Evolutionary conservation across 2,329 filamentous ascomycete genomes (phyloP).

Genomic region (Ceratocystis colombiana): DNA sequence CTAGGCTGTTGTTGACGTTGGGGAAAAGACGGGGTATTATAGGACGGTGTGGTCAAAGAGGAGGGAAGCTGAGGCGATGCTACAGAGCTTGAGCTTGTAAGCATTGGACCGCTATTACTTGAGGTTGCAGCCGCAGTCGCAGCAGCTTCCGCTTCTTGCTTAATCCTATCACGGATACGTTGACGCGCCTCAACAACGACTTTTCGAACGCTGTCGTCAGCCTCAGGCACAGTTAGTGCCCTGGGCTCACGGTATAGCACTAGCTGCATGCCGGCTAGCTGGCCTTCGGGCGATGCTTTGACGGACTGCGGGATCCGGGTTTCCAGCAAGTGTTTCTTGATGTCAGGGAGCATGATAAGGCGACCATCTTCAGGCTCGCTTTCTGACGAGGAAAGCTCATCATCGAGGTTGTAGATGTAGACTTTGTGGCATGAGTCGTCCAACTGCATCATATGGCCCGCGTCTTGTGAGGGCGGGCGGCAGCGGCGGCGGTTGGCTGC

Average conservation of each 20-base stretch:
- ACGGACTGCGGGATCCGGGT: slow-evolving; percentile 58
- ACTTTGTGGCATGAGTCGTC: slow-evolving; percentile 81
- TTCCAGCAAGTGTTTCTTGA: slow-evolving; percentile 66
- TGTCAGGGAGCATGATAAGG: slow-evolving; percentile 73
- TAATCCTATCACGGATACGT: slow-evolving; percentile 52
- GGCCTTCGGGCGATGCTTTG: slow-evolving; percentile 33
- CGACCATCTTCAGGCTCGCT: slow-evolving; percentile 45
- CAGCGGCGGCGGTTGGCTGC: slow-evolving; percentile 27
- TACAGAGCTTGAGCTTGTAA: not conserved
- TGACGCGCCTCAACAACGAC: slow-evolving; percentile 72
- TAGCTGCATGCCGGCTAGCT: slow-evolving; percentile 54
- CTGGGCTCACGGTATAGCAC: slow-evolving; percentile 75
- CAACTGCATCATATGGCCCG: slow-evolving; percentile 71
- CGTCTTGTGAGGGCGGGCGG: slow-evolving; percentile 25
- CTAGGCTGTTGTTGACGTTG: not conserved
- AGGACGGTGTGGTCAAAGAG: not conserved
- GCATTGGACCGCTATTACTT: not conserved
- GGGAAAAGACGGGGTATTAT: not conserved
- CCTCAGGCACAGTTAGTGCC: slow-evolving; percentile 63
- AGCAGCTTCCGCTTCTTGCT: slow-evolving; percentile 27
- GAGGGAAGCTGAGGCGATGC: not conserved
- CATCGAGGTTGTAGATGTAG: slow-evolving; percentile 84
- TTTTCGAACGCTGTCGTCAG: slow-evolving; percentile 67
- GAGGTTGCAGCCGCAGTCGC: not conserved
- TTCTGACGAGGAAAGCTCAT: slow-evolving; percentile 60